Evolutionary conservation across 306 rosid species (phyloP).

Genomic region (Arachis hypogaea): DNA sequence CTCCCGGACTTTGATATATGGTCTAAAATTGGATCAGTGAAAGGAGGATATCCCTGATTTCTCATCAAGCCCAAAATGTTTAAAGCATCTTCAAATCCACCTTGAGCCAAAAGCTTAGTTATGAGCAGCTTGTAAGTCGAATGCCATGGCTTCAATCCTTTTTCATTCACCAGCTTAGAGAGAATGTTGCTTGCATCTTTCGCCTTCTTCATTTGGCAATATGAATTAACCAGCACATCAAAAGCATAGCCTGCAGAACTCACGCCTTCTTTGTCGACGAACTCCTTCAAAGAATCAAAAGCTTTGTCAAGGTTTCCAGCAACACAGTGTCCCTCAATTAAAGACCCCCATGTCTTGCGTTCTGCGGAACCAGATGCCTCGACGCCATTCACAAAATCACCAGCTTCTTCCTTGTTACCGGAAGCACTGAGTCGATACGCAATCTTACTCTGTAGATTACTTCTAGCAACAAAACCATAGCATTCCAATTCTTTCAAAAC

Average conservation of each 20-base stretch:
- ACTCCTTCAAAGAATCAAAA: slow-evolving; percentile 52
- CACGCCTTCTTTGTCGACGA: slow-evolving; percentile 64
- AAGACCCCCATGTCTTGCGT: slow-evolving; percentile 57
- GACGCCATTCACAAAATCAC: slow-evolving; percentile 50
- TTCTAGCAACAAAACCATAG: slow-evolving; percentile 56
- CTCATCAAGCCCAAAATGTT: slow-evolving; percentile 69
- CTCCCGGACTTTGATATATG: slow-evolving; percentile 72
- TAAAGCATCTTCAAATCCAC: slow-evolving; percentile 67
- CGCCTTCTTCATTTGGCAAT: slow-evolving; percentile 60
- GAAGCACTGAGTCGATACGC: slow-evolving; percentile 55
- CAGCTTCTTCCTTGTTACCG: slow-evolving; percentile 60
- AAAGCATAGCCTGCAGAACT: slow-evolving; percentile 50
- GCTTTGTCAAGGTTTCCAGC: slow-evolving; percentile 68
- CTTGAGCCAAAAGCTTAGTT: slow-evolving; percentile 55
- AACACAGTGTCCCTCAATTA: slow-evolving; percentile 63
- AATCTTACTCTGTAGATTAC: slow-evolving; percentile 48
- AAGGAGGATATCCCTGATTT: slow-evolving; percentile 74
- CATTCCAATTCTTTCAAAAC: slow-evolving; percentile 73
- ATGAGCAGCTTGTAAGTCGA: slow-evolving; percentile 68
- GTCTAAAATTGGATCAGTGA: slow-evolving; percentile 61
- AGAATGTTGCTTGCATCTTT: slow-evolving; percentile 64
- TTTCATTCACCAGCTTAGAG: slow-evolving; percentile 46
- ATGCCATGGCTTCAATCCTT: slow-evolving; percentile 64
- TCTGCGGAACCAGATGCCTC: slow-evolving; percentile 54
- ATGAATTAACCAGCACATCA: slow-evolving; percentile 53